Evolutionary conservation across 177 flowering plant genomes (phyloP), one percentile per base, ranked within the genome.

Genomic region (Vitis hybrid): DNA sequence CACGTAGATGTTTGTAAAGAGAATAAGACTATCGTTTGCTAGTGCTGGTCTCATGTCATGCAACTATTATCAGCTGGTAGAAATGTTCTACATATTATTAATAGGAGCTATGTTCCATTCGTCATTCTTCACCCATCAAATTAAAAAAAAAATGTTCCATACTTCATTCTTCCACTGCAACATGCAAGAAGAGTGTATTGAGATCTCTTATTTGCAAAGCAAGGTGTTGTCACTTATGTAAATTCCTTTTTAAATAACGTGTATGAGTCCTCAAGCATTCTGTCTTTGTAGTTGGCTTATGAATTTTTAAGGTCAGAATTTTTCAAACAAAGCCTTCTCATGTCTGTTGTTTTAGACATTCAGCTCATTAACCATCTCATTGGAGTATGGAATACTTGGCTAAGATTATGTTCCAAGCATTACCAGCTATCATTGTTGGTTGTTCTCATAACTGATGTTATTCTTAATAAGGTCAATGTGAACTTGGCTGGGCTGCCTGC

Each of bases 401-500:
- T 39, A 21, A 51, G 39, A 17, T 72, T 56, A 3, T 51, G 15
- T 23, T 18, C 4, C 26, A 14, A 57, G 10, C 11, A 23, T 57
- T 57, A 11, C 26, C 18, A 26, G 59, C 18, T 19, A 63, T 62
- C 60, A 52, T 59, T 12, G 48, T 23, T 60, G 39, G 3, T 64
- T 34, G 32, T 51, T 51, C 60, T 65, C 18, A n/a, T 72, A 57
- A 50, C 14, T 69, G 60, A 34, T 51, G 51, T 54, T 51, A n/a
- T 66, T 49, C 26, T 77, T 17, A n/a, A 32, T 11, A 56, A 95
- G 99, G 97, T 95, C 17, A 95, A 95, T 85, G 99, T 95, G 26
- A 95, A 95, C 83, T 83, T 93, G 83, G 97, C 99, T 58, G 99
- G 99, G 66, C 78, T 95, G 17, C 99, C 99, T 74, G 99, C 99